Conservation (phyloP, 352 stramenopile species). For the Pythium guiyangense region DNA sequence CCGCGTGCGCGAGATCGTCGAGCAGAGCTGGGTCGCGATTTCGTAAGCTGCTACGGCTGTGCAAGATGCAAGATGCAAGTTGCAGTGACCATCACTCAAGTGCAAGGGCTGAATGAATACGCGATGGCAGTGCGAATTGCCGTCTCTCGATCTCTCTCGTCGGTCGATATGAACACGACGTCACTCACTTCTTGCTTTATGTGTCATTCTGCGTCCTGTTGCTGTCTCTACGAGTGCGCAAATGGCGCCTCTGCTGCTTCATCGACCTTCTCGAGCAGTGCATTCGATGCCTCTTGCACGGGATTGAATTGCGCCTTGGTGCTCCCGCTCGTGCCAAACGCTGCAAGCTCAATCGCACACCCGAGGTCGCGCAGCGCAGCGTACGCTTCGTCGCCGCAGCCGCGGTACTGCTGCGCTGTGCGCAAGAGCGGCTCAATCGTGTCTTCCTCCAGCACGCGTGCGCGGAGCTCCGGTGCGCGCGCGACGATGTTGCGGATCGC, state of each 20-base stretch:
- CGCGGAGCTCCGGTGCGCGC: constrained; percentile 48
- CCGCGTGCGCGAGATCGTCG: constrained; percentile 98
- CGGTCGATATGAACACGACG: too few relatives aligned
- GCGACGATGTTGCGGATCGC: constrained; percentile 80
- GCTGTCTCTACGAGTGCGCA: constrained; percentile 1
- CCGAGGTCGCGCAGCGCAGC: constrained; percentile 68
- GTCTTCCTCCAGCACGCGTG: constrained; percentile 56
- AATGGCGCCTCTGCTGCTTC: constrained; percentile 53
- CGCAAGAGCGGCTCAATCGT: constrained; percentile 54
- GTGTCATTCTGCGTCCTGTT: too few relatives aligned
- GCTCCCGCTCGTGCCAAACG: constrained; percentile 36
- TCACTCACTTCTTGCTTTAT: too few relatives aligned
- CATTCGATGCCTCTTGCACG: constrained; percentile 49
- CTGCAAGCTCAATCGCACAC: constrained; percentile 63
- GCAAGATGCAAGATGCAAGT: background rate
- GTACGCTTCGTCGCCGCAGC: constrained; percentile 76
- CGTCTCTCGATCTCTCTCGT: too few relatives aligned
- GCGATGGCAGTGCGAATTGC: too few relatives aligned
- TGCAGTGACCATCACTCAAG: background rate
- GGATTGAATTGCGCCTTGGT: constrained; percentile 59
- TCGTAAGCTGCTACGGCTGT: constrained; percentile 26
- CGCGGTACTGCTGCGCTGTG: constrained; percentile 52
- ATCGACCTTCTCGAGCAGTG: constrained; percentile 48
- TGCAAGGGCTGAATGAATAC: too few relatives aligned
- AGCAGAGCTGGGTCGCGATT: constrained; percentile 95